These are phyloP conservation scores for Berberis vulgaris DNA, from an alignment of 164 flowering plant genomes.

Conservation along the genomic window DNA sequence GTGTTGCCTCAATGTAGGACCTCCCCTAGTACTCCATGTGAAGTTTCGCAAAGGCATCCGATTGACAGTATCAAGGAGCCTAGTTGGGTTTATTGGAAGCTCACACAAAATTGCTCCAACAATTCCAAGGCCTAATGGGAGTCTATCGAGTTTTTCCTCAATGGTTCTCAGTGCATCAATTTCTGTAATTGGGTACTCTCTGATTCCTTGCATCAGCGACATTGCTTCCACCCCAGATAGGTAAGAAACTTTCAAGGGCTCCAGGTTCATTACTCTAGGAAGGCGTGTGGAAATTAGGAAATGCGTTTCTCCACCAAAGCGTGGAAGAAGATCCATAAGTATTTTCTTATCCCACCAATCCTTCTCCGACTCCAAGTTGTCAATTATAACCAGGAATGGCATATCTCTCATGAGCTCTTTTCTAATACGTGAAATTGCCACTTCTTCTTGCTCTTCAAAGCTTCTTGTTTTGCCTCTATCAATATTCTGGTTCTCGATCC, in stretches of 20 bases:
- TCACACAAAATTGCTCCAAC: constrained; percentile 81
- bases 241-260: constrained; percentile 79
- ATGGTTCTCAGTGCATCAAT: constrained; percentile 62
- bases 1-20: constrained; percentile 36
- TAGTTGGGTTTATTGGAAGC: constrained; percentile 80
- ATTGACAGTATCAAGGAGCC: constrained; percentile 71
- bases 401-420: constrained; percentile 88
- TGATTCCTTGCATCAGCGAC: constrained; percentile 69
- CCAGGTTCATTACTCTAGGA: constrained; percentile 70
- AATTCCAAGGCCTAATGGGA: constrained; percentile 72
- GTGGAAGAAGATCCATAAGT: constrained; percentile 93
- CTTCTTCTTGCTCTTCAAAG: constrained; percentile 92
- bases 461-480: constrained; percentile 56
- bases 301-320: constrained; percentile 90
- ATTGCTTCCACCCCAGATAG: constrained; percentile 86
- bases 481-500: constrained; percentile 41
- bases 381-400: constrained; percentile 82
- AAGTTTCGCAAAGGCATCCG: constrained; percentile 68
- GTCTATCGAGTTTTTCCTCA: constrained; percentile 83
- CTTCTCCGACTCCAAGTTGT: constrained; percentile 87
- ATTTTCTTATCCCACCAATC: constrained; percentile 93
- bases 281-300: constrained; percentile 75
- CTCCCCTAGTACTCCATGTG: constrained; percentile 48
- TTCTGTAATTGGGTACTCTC: constrained; percentile 56
- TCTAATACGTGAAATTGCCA: constrained; percentile 59